Evolutionary conservation across 768 basidiomycete genomes (phyloP).

Genomic region (Coprinellus aureogranulatus): DNA sequence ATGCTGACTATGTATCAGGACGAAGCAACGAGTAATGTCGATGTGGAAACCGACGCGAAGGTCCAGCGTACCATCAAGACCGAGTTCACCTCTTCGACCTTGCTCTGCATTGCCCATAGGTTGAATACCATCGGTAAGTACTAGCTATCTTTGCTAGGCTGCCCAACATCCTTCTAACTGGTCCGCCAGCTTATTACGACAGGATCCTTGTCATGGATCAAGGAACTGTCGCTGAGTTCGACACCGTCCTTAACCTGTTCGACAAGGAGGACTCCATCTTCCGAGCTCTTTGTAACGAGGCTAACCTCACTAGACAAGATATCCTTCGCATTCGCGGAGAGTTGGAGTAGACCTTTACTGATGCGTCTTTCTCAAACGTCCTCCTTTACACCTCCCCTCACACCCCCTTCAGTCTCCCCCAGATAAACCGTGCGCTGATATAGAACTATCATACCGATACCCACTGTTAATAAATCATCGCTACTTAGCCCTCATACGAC

Average conservation of each 20-base stretch:
- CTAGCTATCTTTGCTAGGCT: not conserved
- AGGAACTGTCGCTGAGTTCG: constrained; percentile 68
- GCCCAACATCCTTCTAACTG: not conserved
- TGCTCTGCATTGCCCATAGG: constrained; percentile 57
- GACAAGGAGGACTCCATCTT: constrained; percentile 63
- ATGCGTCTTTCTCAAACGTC: too few relatives aligned
- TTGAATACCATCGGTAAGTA: constrained; percentile 52
- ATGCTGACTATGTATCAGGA: constrained; percentile 38
- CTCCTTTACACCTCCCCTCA: too few relatives aligned
- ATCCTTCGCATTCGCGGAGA: too few relatives aligned
- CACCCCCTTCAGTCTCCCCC: too few relatives aligned
- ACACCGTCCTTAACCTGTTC: constrained; percentile 65
- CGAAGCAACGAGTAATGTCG: constrained; percentile 62
- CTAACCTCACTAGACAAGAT: constrained; percentile 34
- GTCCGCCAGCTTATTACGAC: constrained; percentile 55
- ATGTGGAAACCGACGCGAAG: constrained; percentile 60
- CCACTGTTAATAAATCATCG: too few relatives aligned
- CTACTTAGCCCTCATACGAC: too few relatives aligned
- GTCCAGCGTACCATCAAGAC: constrained; percentile 62
- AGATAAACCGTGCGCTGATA: too few relatives aligned
- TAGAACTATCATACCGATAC: too few relatives aligned
- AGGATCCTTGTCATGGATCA: constrained; percentile 72
- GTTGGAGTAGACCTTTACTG: too few relatives aligned
- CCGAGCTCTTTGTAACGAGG: constrained; percentile 65
- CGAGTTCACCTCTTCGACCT: constrained; percentile 54